Evolutionary conservation across 176 grass and related monocot genomes (phyloP).

Genomic region (Carex parvula): DNA sequence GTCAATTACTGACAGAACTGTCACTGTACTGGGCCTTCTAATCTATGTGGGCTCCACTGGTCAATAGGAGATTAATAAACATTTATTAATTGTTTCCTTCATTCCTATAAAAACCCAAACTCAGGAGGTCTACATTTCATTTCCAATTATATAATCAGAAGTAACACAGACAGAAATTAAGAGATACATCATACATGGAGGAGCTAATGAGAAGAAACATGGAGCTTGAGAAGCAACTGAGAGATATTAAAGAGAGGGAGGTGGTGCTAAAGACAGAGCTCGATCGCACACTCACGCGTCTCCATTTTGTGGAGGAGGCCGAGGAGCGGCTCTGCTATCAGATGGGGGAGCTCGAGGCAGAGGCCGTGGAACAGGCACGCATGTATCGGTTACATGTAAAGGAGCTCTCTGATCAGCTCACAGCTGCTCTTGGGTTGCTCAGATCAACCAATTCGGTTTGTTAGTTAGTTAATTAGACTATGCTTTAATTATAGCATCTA

Average conservation of each 20-base stretch:
- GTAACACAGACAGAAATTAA: background rate
- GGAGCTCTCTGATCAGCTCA: slow-evolving; percentile 59
- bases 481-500: background rate
- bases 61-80: background rate
- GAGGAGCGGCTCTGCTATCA: slow-evolving; percentile 73
- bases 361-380: slow-evolving; percentile 44
- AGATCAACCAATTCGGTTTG: slow-evolving; percentile 16
- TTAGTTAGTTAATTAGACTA: background rate
- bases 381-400: slow-evolving; percentile 47
- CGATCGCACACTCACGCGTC: slow-evolving; percentile 45
- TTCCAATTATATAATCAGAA: background rate
- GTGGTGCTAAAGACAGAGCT: slow-evolving; percentile 49
- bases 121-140: background rate
- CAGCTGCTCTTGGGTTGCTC: slow-evolving; percentile 34
- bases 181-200: slow-evolving; percentile 25
- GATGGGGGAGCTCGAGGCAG: slow-evolving; percentile 73
- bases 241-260: slow-evolving; percentile 47
- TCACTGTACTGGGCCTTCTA: too few species aligned
- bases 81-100: background rate
- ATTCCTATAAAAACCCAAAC: background rate
- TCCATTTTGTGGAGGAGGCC: slow-evolving; percentile 55
- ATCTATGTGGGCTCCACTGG: background rate
- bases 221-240: slow-evolving; percentile 54
- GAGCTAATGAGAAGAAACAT: slow-evolving; percentile 45
- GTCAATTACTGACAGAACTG: too few species aligned